phyloP scores from a whole-genome alignment of 2,329 filamentous ascomycete genomes.

The Eutypa lata region DNA sequence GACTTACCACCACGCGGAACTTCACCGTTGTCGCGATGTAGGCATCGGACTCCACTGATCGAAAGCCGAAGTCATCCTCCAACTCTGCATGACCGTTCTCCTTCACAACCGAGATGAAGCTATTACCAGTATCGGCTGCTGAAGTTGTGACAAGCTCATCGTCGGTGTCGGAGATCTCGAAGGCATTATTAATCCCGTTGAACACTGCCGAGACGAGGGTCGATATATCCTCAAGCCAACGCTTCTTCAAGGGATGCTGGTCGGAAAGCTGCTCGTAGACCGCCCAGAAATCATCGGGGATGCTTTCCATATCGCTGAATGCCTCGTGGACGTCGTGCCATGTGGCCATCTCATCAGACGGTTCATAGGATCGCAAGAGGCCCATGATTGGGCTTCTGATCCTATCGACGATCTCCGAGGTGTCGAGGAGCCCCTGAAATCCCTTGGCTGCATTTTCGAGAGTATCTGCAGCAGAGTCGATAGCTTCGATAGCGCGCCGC shows the following conservation, averaged over 20 bases:
- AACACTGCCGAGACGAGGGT: background rate
- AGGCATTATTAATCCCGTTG: background rate
- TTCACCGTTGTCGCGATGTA: background rate
- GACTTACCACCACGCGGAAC: conserved; percentile 2
- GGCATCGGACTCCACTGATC: background rate
- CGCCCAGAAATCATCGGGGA: conserved; percentile 1
- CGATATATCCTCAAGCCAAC: background rate
- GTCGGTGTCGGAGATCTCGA: background rate
- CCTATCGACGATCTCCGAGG: background rate
- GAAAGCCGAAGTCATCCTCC: background rate
- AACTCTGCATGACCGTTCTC: background rate
- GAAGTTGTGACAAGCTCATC: background rate
- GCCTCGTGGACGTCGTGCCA: background rate
- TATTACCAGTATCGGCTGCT: too few relatives aligned
- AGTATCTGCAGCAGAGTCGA: background rate
- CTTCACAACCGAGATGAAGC: background rate
- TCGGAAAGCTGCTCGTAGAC: background rate
- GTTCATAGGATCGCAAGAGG: background rate
- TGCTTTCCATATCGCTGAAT: background rate
- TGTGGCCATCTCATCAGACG: background rate
- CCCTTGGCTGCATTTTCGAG: background rate
- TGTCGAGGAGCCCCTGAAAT: background rate
- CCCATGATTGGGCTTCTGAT: background rate
- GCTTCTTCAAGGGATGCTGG: background rate
- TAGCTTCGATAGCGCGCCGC: conserved; percentile 37